phyloP scores from a whole-genome alignment of 208 protist genomes.

The Herpetomonas tarakana region DNA sequence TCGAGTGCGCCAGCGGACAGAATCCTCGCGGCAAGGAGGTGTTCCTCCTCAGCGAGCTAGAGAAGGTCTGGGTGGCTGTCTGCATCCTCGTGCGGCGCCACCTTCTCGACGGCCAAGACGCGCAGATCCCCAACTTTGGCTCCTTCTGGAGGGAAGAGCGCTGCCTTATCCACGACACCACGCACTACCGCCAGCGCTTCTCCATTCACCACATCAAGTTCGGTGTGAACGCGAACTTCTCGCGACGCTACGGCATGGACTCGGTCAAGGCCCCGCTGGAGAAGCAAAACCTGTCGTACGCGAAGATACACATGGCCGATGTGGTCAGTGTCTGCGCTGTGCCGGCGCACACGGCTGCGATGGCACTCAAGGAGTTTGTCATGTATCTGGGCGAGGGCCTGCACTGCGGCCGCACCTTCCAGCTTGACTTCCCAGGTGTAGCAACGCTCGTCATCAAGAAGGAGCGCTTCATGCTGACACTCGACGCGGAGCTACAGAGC shows the following conservation, averaged over 20 bases:
- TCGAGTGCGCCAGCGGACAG: constrained; percentile 79
- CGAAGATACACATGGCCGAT: constrained; percentile 48
- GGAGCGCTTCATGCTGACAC: constrained; percentile 45
- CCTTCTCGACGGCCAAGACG: constrained; percentile 55
- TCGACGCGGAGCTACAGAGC: constrained; percentile 44
- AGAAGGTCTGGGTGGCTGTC: constrained; percentile 78
- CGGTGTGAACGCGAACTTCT: constrained; percentile 39
- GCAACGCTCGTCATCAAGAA: constrained; percentile 61
- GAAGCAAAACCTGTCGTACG: constrained; percentile 21
- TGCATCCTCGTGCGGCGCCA: constrained; percentile 48
- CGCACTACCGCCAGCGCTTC: constrained; percentile 26
- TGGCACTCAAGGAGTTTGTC: constrained; percentile 79
- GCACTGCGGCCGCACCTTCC: constrained; percentile 57
- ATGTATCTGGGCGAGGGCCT: constrained; percentile 82
- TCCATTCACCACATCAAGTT: constrained; percentile 37
- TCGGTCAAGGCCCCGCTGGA: constrained; percentile 31
- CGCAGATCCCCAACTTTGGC: constrained; percentile 62
- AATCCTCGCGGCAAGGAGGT: constrained; percentile 43
- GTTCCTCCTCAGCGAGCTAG: constrained; percentile 82
- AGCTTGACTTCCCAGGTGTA: constrained; percentile 61
- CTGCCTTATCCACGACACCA: constrained; percentile 34
- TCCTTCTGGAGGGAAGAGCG: constrained; percentile 58
- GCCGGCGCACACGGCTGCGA: constrained; percentile 50
- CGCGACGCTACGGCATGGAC: constrained; percentile 47
- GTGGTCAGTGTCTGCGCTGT: constrained; percentile 62